Evolutionary conservation across 352 stramenopile genomes (phyloP).

Genomic region (Pythium utonaiense): DNA sequence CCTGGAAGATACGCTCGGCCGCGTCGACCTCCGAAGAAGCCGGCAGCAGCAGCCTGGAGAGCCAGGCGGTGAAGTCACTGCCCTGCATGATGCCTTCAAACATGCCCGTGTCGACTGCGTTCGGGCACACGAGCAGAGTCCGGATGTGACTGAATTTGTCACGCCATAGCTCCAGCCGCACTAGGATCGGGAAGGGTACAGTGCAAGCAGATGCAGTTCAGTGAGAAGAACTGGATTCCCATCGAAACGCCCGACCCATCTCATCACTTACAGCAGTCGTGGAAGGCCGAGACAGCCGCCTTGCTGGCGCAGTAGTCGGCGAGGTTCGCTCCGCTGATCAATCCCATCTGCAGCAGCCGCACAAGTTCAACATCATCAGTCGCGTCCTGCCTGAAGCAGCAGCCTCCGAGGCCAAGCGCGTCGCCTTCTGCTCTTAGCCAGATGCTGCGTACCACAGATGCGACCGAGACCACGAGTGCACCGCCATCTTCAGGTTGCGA

Average conservation of each 20-base stretch:
- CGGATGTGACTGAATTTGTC: slow-evolving; percentile 50
- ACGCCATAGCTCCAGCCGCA: slow-evolving; percentile 71
- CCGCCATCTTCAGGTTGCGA: slow-evolving; percentile 19
- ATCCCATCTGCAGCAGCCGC: slow-evolving; percentile 45
- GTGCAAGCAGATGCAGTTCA: not conserved
- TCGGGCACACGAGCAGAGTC: slow-evolving; percentile 74
- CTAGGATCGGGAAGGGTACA: slow-evolving; percentile 25
- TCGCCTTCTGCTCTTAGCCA: too few relatives aligned
- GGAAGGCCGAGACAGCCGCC: slow-evolving; percentile 66
- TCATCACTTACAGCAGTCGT: slow-evolving; percentile 50
- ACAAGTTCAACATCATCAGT: not conserved
- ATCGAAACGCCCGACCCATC: not conserved
- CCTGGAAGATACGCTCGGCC: slow-evolving; percentile 42
- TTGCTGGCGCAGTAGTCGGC: slow-evolving; percentile 81
- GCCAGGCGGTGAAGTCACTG: slow-evolving; percentile 31
- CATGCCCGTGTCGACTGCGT: slow-evolving; percentile 73
- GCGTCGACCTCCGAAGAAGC: slow-evolving; percentile 48
- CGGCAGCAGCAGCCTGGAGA: slow-evolving; percentile 44
- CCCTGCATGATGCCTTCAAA: slow-evolving; percentile 55
- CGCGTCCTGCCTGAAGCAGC: too few relatives aligned
- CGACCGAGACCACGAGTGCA: slow-evolving; percentile 61
- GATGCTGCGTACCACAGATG: slow-evolving; percentile 49
- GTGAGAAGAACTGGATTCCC: not conserved
- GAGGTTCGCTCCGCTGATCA: slow-evolving; percentile 57
- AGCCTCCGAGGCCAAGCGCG: too few relatives aligned